phyloP scores from a whole-genome alignment of 2,329 filamentous ascomycete genomes.

The Diaporthe australafricana region DNA sequence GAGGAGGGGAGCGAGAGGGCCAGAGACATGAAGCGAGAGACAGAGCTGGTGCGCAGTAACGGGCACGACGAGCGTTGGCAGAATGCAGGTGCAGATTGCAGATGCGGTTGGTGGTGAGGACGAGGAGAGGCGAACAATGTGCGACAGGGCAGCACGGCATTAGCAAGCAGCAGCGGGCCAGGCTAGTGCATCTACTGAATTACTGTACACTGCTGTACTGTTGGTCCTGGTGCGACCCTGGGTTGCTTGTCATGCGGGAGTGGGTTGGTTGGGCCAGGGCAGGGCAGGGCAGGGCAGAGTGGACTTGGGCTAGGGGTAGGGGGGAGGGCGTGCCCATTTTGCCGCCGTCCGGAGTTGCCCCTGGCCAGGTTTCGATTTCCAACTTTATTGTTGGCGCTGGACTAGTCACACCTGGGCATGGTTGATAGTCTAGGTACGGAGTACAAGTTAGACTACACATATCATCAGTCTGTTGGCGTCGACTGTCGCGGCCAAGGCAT shows the following conservation, averaged over 20 bases:
- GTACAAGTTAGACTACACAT: too few species aligned
- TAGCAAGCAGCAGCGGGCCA: not conserved
- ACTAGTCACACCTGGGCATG: not conserved
- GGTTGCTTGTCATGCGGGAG: constrained; percentile 20
- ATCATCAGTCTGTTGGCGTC: too few species aligned
- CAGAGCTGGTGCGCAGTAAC: not conserved
- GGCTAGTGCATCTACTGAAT: too few species aligned
- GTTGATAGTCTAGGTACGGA: too few species aligned
- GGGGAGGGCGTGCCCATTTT: constrained; percentile 6
- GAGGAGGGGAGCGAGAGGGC: not conserved
- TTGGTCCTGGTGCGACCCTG: constrained; percentile 12
- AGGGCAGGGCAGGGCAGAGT: too few species aligned
- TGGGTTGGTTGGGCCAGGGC: not conserved
- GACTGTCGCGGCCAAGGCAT: too few species aligned
- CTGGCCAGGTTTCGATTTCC: constrained; percentile 28
- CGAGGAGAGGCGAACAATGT: constrained; percentile 9
- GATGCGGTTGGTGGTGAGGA: constrained; percentile 5
- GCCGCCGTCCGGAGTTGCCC: constrained; percentile 21
- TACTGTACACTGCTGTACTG: too few species aligned
- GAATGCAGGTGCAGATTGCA: constrained; percentile 9
- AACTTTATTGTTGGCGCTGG: constrained; percentile 22
- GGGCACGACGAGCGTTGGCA: constrained; percentile 3
- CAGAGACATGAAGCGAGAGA: too few species aligned
- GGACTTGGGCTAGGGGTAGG: not conserved
- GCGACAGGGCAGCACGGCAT: constrained; percentile 2